Base-by-base conservation (phyloP, 2,329 filamentous ascomycete species). In the Aspergillus felis region DNA sequence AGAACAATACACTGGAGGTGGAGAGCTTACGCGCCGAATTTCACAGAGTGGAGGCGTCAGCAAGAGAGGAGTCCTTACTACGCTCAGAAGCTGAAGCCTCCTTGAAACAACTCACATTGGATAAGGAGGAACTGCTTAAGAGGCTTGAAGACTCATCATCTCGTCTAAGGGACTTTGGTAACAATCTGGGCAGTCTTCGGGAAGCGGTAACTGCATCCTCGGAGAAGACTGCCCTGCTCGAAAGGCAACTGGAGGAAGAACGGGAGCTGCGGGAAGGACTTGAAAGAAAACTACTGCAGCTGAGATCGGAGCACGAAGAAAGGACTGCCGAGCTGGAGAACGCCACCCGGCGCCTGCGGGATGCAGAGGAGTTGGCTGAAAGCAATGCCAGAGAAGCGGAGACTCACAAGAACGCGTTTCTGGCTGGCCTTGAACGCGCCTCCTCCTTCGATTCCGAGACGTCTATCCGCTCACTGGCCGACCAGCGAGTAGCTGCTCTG, bases 291-390 rank as follows among this genome's bases (percentile, higher is more conserved):
- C 79, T 97, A 6, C 81, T 83, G 50, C 87, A 89, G 63, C 82
- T 97, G 42, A 89, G 88, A 71, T 81, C 85, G 24, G 92, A 97
- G 70, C 90, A 96, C 67, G 94, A 97, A 69, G 84, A 89, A 53
- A 85, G 86, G 35, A 88, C 86, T 9, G 81, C 85, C 0, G 93
- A 99, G 70, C 81, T 97, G 3, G 90, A 92, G 48, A 83, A 83
- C 22, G 82, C 86, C 0, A 87, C 84, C 1, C 86, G 91, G 64
- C 87, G 90, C 52, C 77, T 99, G 51, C 86, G 84, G 44, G 92
- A 97, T 72, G 87, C 91, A 0, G 92, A 99, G 75, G 91, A 96
- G 68, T 77, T 97, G 48, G 90, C 90, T 1, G 90, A 95, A 68
- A 91, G 88, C 64, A 88, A 96, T 72, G 90, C 92, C 4, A 86